Evolutionary conservation across 305 asterid genomes (phyloP).

Genomic region (Lippia alba): DNA sequence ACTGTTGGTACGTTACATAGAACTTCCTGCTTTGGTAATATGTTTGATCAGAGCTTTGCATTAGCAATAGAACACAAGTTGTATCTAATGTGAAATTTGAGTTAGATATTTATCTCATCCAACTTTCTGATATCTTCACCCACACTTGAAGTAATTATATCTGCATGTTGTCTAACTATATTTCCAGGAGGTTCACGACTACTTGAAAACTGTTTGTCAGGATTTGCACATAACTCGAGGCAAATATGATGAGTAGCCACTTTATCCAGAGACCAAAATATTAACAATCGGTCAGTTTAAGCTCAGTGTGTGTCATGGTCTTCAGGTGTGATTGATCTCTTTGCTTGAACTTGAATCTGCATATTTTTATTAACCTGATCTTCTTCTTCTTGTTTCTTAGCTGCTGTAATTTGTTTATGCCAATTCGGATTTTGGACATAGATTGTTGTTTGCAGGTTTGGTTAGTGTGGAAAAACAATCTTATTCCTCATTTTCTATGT

Average conservation of each 20-base stretch:
- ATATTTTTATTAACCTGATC: background rate
- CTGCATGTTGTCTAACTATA: slow-evolving; percentile 19
- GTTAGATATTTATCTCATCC: background rate
- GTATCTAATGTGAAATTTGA: slow-evolving; percentile 4
- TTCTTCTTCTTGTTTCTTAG: background rate
- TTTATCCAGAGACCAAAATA: slow-evolving; percentile 92
- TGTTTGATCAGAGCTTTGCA: no score
- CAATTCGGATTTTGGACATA: slow-evolving; percentile 6
- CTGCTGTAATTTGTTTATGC: slow-evolving; percentile 14
- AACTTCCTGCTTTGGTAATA: background rate
- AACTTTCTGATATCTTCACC: background rate
- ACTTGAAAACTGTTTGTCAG: slow-evolving; percentile 87
- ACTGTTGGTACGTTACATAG: slow-evolving; percentile 5
- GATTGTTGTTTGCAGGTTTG: background rate
- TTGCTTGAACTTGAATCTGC: background rate
- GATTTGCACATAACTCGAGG: slow-evolving; percentile 92
- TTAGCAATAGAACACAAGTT: background rate
- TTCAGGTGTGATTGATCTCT: slow-evolving; percentile 63
- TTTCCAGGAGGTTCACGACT: slow-evolving; percentile 92
- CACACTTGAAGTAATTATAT: slow-evolving; percentile 21
- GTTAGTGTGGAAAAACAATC: slow-evolving; percentile 2
- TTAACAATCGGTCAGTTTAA: slow-evolving; percentile 94
- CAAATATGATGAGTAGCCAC: slow-evolving; percentile 89
- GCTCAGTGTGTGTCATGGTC: slow-evolving; percentile 98
- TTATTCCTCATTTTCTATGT: no score